Evolutionary conservation across 257 asterid genomes (phyloP).

Genomic region (Rhazya stricta): DNA sequence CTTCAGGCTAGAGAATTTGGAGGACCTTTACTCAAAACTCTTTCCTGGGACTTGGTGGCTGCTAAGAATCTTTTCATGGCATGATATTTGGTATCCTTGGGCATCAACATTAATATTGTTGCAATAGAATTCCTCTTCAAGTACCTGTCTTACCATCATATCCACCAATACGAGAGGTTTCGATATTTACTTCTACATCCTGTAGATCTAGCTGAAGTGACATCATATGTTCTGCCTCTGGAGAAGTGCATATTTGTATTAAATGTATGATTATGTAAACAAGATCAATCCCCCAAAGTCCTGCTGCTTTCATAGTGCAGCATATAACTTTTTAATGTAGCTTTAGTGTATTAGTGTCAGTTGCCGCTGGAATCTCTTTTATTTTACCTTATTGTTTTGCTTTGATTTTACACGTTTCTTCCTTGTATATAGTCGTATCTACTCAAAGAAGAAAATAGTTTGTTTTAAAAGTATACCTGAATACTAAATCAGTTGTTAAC

Average conservation of each 20-base stretch:
- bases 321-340: background rate
- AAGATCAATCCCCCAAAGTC: background rate
- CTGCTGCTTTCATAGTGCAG: slow-evolving; percentile 7
- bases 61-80: slow-evolving; percentile 3
- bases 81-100: background rate
- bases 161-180: background rate
- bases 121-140: background rate
- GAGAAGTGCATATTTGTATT: background rate
- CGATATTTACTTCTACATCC: slow-evolving; percentile 1
- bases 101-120: background rate
- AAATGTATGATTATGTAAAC: background rate
- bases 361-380: background rate
- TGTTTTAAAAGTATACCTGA: too few species aligned
- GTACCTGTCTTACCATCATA: background rate
- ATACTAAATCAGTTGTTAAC: background rate
- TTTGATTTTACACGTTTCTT: background rate
- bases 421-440: background rate
- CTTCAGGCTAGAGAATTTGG: background rate
- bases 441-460: background rate
- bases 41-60: background rate
- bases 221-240: background rate
- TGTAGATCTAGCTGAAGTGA: background rate
- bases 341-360: background rate
- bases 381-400: background rate
- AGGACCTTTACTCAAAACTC: background rate